A percentile compares a stretch with the other conserved stretches of the same genome.
These are phyloP conservation scores for Oxyria digyna DNA, from an alignment of 148 eudicot genomes.

Conservation along the genomic window DNA sequence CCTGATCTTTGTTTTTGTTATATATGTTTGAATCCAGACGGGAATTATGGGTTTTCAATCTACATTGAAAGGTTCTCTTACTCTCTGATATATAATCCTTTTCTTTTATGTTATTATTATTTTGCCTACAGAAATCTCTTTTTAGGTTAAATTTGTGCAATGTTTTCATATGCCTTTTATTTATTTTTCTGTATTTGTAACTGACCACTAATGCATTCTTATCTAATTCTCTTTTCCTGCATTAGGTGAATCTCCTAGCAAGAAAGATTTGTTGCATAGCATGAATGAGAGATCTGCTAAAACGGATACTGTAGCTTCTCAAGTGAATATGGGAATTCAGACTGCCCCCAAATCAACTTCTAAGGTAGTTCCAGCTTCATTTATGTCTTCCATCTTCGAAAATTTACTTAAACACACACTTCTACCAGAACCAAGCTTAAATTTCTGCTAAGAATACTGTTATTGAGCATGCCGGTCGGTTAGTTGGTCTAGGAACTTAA, in stretches of 20 bases:
- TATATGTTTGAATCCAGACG: conserved; percentile 24
- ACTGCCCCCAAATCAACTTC: conserved; percentile 17
- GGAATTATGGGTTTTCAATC: conserved; percentile 17
- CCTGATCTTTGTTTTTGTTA: background rate
- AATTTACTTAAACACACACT: background rate
- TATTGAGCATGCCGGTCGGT: background rate
- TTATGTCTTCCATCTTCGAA: background rate
- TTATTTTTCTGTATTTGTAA: background rate
- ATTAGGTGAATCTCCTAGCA: conserved; percentile 15
- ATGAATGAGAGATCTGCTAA: conserved; percentile 9
- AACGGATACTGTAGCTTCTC: conserved; percentile 17
- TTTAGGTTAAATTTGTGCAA: background rate
- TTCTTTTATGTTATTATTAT: background rate
- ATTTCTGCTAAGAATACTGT: background rate
- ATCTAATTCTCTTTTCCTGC: background rate
- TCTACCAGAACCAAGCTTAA: background rate
- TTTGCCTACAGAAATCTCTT: background rate
- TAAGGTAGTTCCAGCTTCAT: conserved; percentile 27
- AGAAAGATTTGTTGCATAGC: conserved; percentile 10
- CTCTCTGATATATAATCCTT: background rate
- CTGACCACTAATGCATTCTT: background rate
- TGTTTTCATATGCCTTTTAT: background rate
- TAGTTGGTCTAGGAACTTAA: background rate
- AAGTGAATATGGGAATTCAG: conserved; percentile 22
- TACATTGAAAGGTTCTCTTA: background rate